phyloP scores from a whole-genome alignment of 768 basidiomycete species.

The Pulveroboletus sp. region DNA sequence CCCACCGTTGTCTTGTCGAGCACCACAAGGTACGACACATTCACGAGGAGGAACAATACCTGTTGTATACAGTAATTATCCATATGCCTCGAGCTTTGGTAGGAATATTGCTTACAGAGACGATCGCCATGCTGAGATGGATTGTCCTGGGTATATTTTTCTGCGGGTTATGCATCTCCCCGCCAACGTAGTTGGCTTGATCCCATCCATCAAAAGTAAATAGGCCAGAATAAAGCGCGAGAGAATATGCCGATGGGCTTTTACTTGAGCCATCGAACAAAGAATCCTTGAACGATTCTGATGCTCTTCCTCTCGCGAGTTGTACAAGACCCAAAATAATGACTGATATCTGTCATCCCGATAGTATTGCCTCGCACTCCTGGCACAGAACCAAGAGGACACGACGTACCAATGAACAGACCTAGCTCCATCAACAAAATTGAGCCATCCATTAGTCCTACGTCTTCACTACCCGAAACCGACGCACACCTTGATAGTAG shows the following conservation, averaged over 20 bases:
- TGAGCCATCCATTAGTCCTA: neutral
- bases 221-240: constrained; percentile 92
- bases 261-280: constrained; percentile 69
- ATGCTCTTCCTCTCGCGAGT: constrained; percentile 63
- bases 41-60: constrained; percentile 75
- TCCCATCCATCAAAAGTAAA: constrained; percentile 99
- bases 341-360: constrained; percentile 52
- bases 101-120: constrained; percentile 47
- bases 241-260: constrained; percentile 80
- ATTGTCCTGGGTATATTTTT: constrained; percentile 87
- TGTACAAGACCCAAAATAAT: constrained; percentile 76
- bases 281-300: constrained; percentile 61
- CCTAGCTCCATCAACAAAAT: constrained; percentile 31
- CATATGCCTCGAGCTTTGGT: neutral
- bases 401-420: constrained; percentile 57
- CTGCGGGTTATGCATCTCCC: constrained; percentile 77
- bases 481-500: constrained; percentile 66
- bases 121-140: constrained; percentile 84
- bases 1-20: constrained; percentile 75
- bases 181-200: constrained; percentile 86
- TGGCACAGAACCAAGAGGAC: neutral
- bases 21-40: constrained; percentile 89
- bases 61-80: constrained; percentile 25
- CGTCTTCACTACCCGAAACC: neutral
- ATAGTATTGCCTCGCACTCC: neutral